A percentile compares a stretch with the other conserved stretches of the same genome.
Evolutionary conservation across 768 basidiomycete species (phyloP).

Genomic region (Trametes cubensis): DNA sequence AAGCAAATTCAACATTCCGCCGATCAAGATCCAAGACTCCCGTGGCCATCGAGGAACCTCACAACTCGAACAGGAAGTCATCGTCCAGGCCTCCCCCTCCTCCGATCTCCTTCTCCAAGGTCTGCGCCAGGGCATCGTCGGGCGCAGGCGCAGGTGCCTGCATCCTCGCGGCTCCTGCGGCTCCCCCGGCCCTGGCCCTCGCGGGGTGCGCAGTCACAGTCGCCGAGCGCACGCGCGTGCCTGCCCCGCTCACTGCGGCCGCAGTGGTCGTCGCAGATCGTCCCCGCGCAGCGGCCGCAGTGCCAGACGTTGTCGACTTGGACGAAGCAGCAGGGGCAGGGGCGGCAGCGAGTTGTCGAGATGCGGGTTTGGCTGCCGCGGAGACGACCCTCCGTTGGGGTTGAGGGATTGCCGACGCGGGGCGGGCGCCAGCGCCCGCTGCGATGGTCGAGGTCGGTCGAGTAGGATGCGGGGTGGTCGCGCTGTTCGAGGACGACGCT

Average conservation of each 20-base stretch:
- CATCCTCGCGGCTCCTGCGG: neutral
- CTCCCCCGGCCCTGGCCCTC: neutral
- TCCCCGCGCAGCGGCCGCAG: neutral
- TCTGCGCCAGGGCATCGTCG: conserved; percentile 2
- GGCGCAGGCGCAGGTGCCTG: no score
- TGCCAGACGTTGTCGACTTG: neutral
- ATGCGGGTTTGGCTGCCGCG: neutral
- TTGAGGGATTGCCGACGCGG: neutral
- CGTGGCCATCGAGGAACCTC: no score
- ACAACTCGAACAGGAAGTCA: conserved; percentile 14
- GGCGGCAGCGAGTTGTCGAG: neutral
- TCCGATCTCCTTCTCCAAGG: conserved; percentile 3
- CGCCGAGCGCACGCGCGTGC: neutral
- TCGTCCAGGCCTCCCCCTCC: neutral
- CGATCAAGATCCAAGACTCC: no score
- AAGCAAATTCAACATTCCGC: no score
- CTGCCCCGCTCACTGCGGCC: neutral
- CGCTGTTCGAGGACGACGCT: conserved; percentile 1
- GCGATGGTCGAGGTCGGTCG: neutral
- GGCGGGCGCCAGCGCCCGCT: conserved; percentile 6
- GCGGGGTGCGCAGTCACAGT: neutral
- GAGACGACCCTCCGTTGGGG: neutral
- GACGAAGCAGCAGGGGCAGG: neutral
- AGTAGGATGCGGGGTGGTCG: conserved; percentile 11
- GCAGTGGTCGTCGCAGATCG: neutral